Evolutionary conservation across 2,329 filamentous ascomycete species (phyloP).

Genomic region (Aphanocladium album): DNA sequence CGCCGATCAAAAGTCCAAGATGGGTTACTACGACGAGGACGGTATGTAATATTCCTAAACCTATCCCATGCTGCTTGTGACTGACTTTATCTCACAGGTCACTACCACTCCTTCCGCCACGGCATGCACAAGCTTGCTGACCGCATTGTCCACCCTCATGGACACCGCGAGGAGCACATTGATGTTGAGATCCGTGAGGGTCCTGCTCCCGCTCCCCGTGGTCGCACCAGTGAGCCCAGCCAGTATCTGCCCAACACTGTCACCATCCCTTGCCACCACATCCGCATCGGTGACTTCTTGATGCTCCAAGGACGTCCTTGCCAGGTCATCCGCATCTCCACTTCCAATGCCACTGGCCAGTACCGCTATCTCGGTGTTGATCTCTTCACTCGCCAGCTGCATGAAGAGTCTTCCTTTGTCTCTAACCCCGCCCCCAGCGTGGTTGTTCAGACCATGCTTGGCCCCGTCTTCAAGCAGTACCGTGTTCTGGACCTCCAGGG

Average conservation of each 20-base stretch:
- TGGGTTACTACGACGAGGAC: constrained; percentile 62
- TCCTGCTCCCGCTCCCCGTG: constrained; percentile 26
- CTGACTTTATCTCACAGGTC: constrained; percentile 33
- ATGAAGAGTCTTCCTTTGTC: constrained; percentile 97
- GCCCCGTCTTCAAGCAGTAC: constrained; percentile 99
- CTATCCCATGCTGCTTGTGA: constrained; percentile 1
- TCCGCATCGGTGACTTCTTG: constrained; percentile 96
- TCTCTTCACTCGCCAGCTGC: constrained; percentile 99
- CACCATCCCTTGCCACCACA: constrained; percentile 98
- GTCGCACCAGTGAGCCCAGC: constrained; percentile 25
- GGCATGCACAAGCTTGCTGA: constrained; percentile 54
- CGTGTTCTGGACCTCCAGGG: constrained; percentile 95
- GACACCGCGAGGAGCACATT: constrained; percentile 44
- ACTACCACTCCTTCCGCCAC: constrained; percentile 55
- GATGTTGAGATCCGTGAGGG: constrained; percentile 40
- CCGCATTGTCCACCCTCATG: constrained; percentile 45
- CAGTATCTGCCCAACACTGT: constrained; percentile 69
- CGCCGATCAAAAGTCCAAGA: constrained; percentile 47
- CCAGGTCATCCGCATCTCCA: constrained; percentile 99
- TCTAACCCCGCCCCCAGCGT: constrained; percentile 95
- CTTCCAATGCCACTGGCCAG: constrained; percentile 95
- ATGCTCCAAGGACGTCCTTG: constrained; percentile 98
- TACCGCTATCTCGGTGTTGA: constrained; percentile 99
- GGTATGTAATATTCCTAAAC: constrained; percentile 37
- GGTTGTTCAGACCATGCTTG: constrained; percentile 98